phyloP scores from a whole-genome alignment of 176 grass and related monocot species.

The Rhynchospora pubera region DNA sequence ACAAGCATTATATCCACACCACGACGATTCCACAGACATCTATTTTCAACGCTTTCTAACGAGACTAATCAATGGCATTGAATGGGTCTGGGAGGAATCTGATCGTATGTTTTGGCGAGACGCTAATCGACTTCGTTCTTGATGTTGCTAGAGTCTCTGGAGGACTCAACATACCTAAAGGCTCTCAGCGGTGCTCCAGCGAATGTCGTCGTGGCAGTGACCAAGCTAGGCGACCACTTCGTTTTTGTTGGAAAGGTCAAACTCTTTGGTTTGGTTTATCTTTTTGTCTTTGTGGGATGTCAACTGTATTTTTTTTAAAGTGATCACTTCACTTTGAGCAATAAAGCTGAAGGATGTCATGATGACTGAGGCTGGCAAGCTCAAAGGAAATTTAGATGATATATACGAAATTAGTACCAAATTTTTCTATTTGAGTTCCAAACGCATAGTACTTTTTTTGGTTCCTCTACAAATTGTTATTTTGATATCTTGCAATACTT shows the following conservation, averaged over 20 bases:
- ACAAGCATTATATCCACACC: too few species aligned
- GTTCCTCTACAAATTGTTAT: too few species aligned
- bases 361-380: too few species aligned
- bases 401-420: too few species aligned
- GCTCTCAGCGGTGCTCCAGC: slow-evolving; percentile 73
- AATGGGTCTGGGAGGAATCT: slow-evolving; percentile 15
- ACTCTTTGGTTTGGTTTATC: not conserved
- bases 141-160: slow-evolving; percentile 65
- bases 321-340: too few species aligned
- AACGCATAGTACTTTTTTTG: too few species aligned
- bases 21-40: too few species aligned
- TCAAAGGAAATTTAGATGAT: too few species aligned
- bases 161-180: slow-evolving; percentile 77
- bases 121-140: slow-evolving; percentile 85
- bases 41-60: not conserved
- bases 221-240: slow-evolving; percentile 68
- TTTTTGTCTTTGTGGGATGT: not conserved
- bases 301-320: too few species aligned
- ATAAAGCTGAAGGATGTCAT: too few species aligned
- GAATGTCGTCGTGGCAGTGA: slow-evolving; percentile 68
- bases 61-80: not conserved
- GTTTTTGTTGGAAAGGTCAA: slow-evolving; percentile 87
- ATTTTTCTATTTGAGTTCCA: too few species aligned
- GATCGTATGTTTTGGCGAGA: slow-evolving; percentile 80
- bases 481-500: too few species aligned